Evolutionary conservation across 331 rosid genomes (phyloP), one percentile per base, ranked within the genome.

Genomic region (Prunus yedoensis): DNA sequence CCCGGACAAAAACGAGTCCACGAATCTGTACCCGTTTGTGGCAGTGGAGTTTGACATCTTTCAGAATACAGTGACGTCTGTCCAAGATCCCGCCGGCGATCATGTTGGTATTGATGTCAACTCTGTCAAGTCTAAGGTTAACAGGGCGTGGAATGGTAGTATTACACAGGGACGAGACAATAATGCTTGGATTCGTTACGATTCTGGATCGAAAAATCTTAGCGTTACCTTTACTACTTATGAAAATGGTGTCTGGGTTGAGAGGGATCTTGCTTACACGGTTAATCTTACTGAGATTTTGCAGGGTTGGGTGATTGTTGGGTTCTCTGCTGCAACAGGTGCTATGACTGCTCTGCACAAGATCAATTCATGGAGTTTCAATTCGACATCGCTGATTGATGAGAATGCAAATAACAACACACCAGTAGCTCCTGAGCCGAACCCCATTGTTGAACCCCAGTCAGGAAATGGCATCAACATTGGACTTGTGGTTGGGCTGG

Each of bases 121-220:
- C 25, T 23, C 25, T 23, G 25, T 23, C 25, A 23, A 23, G 25
- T 23, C 25, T 23, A 23, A 23, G 0, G 25, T 1, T 23, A 23
- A 1, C 3, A 3, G 3, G 10, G 3, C 28, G 9, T 65, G 69
- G 69, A 18, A 38, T 10, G 51, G 50, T 3, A 10, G 28, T 0
- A n/a, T 65, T 18, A 16, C 3, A 2, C 4, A 38, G 3, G 77
- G 77, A 11, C 57, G 64, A 58, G 16, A 5, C 1, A 71, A 87
- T 75, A 79, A 67, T 16, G 89, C 82, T 68, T 11, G 7, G 25
- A 38, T 87, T 1, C 80, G 47, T 21, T 84, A 75, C 11, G 50
- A 82, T 47, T 72, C 88, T 20, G 63, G 18, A 1, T 52, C 81
- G 20, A 60, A 52, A 45, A 73, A 66, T 66, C 65, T 83, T 15